Percentiles rank a stretch among this genome's conserved stretches.
Evolutionary conservation across 495 filamentous ascomycete species (phyloP).

Genomic region (Lasiosphaeriaceae sp.): DNA sequence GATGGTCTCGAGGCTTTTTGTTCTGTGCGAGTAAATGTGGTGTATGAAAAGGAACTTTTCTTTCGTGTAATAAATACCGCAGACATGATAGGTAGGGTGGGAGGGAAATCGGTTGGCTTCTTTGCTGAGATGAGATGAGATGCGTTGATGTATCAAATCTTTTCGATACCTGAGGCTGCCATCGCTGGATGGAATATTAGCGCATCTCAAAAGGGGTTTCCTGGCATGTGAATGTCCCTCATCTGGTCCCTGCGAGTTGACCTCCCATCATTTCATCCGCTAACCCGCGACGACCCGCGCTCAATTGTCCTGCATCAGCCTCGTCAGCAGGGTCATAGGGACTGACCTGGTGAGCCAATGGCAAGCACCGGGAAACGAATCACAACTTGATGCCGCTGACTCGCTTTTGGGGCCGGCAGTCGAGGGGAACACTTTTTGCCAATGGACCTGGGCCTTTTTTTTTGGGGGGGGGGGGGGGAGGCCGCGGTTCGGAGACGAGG

Average conservation of each 20-base stretch:
- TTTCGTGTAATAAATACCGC: constrained; percentile 8
- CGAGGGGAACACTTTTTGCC: too few species aligned
- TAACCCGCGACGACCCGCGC: constrained; percentile 16
- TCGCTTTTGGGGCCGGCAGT: constrained; percentile 7
- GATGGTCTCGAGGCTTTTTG: background rate
- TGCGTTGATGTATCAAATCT: too few species aligned
- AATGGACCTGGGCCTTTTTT: background rate
- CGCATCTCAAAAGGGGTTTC: background rate
- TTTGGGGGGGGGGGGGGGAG: background rate
- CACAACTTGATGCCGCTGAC: constrained; percentile 16
- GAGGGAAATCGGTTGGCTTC: background rate
- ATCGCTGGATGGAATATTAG: too few species aligned
- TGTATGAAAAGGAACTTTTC: constrained; percentile 16
- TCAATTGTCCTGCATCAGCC: background rate
- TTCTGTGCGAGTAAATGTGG: constrained; percentile 4
- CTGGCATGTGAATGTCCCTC: constrained; percentile 19
- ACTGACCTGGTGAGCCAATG: background rate
- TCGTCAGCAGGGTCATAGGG: background rate
- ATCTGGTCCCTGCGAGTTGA: background rate
- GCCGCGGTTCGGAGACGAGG: too few species aligned
- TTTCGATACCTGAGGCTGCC: too few species aligned
- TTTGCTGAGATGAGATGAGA: too few species aligned
- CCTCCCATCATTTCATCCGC: constrained; percentile 6
- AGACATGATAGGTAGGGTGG: background rate
- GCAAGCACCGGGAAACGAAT: background rate